phyloP scores from a whole-genome alignment of 2,329 filamentous ascomycete species.

The Thyridium curvatum region DNA sequence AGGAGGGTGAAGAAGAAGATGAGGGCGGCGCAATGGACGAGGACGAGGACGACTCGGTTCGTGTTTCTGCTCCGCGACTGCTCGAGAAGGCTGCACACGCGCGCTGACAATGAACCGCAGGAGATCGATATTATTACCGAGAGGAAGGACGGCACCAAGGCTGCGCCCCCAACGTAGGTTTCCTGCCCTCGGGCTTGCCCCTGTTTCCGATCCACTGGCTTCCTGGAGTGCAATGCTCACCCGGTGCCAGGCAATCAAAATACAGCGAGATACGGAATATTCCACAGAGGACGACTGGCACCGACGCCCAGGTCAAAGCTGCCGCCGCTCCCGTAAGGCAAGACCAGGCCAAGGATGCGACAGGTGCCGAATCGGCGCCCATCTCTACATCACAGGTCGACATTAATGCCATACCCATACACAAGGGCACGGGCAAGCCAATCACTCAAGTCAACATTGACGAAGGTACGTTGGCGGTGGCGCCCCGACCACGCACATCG shows the following conservation, averaged over 20 bases:
- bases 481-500: slow-evolving; percentile 1
- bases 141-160: slow-evolving; percentile 57
- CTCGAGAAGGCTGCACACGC: too few species aligned
- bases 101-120: slow-evolving; percentile 23
- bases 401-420: slow-evolving; percentile 74
- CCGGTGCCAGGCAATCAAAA: slow-evolving; percentile 46
- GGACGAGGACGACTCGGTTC: slow-evolving; percentile 51
- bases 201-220: neutral
- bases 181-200: neutral
- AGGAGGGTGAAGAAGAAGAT: slow-evolving; percentile 60
- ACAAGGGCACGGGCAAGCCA: slow-evolving; percentile 74
- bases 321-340: slow-evolving; percentile 38
- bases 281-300: slow-evolving; percentile 51
- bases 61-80: slow-evolving; percentile 6
- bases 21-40: slow-evolving; percentile 55
- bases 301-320: slow-evolving; percentile 40
- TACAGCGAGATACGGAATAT: slow-evolving; percentile 63
- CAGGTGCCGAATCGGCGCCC: slow-evolving; percentile 33
- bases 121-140: slow-evolving; percentile 66
- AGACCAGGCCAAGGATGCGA: slow-evolving; percentile 24
- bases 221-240: neutral
- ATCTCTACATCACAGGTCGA: slow-evolving; percentile 78
- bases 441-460: slow-evolving; percentile 72
- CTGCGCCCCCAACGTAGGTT: slow-evolving; percentile 51
- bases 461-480: slow-evolving; percentile 35